Evolutionary conservation across 129 eudicot genomes (phyloP), one percentile per base, ranked within the genome.

Genomic region (Tagetes patula): DNA sequence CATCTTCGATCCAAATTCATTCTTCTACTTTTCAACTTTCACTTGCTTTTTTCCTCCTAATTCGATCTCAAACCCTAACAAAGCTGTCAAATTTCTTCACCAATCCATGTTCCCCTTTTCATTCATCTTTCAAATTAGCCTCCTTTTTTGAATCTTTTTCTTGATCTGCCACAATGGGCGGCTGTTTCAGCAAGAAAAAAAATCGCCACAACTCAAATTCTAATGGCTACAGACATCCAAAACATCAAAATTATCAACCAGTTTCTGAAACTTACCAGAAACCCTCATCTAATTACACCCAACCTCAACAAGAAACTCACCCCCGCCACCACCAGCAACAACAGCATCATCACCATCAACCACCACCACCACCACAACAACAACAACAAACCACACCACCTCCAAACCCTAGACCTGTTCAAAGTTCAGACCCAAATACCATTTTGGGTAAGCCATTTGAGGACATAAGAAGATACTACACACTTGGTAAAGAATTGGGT

Each of bases 371-470:
- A 13, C 77, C 85, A n/a, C 81, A 66, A 30, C 70, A 70, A 11
- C 78, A 63, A 52, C 64, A 65, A 37, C 63, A 8, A 62, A 1
- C 74, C 79, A 33, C 86, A 38, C 47, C 83, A 36, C 75, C 81
- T 5, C 84, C 68, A 48, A 80, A 66, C 69, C 83, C 78, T 54
- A 77, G 75, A 40, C 76, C 83, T 0, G 73, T 47, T 60, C 81
- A 67, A 10, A 79, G 67, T 56, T 46, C 74, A 32, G 92, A 87
- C 79, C 75, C 88, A 12, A 83, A 81, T 32, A 85, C 81, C 79
- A 87, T 87, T 5, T 41, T 89, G n/a, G 96, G 90, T 2, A 87
- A 87, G 82, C 84, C 88, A 9, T 89, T 87, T 73, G 96, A 89
- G 71, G 96, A 89, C 52, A 82, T 87, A 12, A 85, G 78, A 55